Percentiles rank a stretch among this genome's conserved stretches.
These are phyloP conservation scores for Neospermospora avenae DNA, from an alignment of 2,329 filamentous ascomycete species.

Conservation along the genomic window DNA sequence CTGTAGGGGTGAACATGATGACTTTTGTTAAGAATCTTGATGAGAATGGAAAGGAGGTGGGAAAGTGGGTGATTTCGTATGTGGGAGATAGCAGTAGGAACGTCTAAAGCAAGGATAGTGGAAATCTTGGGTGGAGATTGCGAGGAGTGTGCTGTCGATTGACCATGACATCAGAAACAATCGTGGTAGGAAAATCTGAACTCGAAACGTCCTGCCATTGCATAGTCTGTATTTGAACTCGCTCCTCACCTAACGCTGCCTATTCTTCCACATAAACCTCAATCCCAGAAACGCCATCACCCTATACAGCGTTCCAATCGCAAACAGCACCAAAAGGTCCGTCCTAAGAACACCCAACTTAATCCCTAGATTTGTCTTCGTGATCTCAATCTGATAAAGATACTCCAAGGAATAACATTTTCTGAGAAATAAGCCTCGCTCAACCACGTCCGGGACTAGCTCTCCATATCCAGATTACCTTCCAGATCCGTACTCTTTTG, in stretches of 20 bases:
- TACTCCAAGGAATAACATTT: constrained; percentile 48
- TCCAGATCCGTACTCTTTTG: constrained; percentile 47
- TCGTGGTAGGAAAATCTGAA: too few species aligned
- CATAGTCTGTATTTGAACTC: too few species aligned
- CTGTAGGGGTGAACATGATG: background rate
- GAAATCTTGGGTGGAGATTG: background rate
- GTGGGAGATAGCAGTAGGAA: background rate
- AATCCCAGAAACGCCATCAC: constrained; percentile 44
- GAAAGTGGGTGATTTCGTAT: background rate
- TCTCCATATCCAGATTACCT: constrained; percentile 55
- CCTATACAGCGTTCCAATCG: constrained; percentile 45
- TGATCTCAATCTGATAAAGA: constrained; percentile 49
- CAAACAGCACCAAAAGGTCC: constrained; percentile 45
- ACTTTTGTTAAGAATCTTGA: background rate
- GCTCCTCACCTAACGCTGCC: constrained; percentile 27
- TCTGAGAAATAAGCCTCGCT: constrained; percentile 54
- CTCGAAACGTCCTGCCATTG: too few species aligned
- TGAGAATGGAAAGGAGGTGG: background rate
- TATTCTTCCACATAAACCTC: constrained; percentile 28
- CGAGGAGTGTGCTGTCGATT: background rate
- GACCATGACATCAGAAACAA: too few species aligned
- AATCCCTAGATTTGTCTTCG: constrained; percentile 44
- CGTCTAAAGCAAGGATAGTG: background rate
- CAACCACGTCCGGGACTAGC: constrained; percentile 53
- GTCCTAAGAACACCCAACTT: constrained; percentile 42